phyloP scores from a whole-genome alignment of 225 moss, liverwort and hornwort species.

The Polytrichum commune region DNA sequence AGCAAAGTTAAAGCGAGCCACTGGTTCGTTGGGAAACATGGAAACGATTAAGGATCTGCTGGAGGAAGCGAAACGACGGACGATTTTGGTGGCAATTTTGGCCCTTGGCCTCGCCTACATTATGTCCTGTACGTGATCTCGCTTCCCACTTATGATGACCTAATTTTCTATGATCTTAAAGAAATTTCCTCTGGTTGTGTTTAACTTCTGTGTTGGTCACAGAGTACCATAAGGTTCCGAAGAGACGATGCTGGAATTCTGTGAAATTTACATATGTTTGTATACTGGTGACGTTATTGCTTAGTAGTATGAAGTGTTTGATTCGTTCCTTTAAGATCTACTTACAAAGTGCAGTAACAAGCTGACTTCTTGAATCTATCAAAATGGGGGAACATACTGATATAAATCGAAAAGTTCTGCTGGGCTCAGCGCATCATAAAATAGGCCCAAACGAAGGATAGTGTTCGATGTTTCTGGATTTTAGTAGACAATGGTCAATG shows the following conservation, averaged over 20 bases:
- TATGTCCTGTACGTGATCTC: constrained; percentile 64
- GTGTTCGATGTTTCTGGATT: too few species aligned
- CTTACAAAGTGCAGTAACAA: not conserved
- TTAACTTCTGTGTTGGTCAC: not conserved
- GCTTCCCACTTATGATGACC: constrained; percentile 11
- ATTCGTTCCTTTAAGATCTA: not conserved
- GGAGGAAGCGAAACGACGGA: constrained; percentile 85
- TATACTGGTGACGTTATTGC: not conserved
- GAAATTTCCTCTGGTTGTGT: not conserved
- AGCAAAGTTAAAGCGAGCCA: not conserved
- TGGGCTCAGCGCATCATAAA: too few species aligned
- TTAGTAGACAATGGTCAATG: not conserved
- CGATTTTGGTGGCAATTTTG: constrained; percentile 68
- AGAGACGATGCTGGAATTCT: not conserved
- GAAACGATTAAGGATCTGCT: constrained; percentile 73
- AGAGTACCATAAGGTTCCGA: not conserved
- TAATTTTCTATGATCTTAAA: not conserved
- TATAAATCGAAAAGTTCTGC: too few species aligned
- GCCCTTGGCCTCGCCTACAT: constrained; percentile 69
- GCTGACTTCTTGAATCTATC: too few species aligned
- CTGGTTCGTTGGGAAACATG: constrained; percentile 32
- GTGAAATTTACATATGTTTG: not conserved
- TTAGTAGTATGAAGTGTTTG: not conserved
- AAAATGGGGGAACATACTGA: too few species aligned
- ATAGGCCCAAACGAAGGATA: too few species aligned